These are phyloP conservation scores for Botrytis medusae DNA, from an alignment of 2,329 filamentous ascomycete genomes.

Conservation along the genomic window DNA sequence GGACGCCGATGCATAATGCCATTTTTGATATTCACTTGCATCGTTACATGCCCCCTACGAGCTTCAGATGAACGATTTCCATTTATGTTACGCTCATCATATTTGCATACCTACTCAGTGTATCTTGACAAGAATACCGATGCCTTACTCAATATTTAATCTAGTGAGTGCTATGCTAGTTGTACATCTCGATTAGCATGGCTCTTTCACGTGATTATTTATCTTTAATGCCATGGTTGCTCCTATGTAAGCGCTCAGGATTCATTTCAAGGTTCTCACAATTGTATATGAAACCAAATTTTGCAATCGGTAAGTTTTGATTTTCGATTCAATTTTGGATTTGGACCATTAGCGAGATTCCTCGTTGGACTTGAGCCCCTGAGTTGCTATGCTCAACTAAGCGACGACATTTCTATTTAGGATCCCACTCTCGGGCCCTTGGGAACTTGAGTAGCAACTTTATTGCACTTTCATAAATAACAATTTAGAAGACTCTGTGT, in stretches of 20 bases:
- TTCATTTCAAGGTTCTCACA: no score
- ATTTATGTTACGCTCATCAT: not conserved
- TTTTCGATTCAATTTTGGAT: no score
- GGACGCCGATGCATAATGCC: not conserved
- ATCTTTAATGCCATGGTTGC: no score
- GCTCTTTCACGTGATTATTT: no score
- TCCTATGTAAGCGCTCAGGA: no score
- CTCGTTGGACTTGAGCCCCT: not conserved
- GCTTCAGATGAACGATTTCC: not conserved
- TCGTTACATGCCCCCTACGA: fast-evolving
- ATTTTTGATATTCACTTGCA: not conserved
- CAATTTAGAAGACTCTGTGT: not conserved
- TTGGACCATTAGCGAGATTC: not conserved
- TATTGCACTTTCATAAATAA: not conserved
- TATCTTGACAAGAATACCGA: not conserved
- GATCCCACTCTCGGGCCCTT: not conserved
- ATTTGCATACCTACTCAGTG: fast-evolving
- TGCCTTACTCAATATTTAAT: fast-evolving
- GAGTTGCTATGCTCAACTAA: not conserved
- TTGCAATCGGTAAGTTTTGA: no score
- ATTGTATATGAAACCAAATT: no score
- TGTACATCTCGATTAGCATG: no score
- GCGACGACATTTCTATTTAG: not conserved
- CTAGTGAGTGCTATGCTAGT: not conserved
- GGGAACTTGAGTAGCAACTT: not conserved